Evolutionary conservation across 2,329 filamentous ascomycete genomes (phyloP).

Genomic region (Westerdykella ornata): DNA sequence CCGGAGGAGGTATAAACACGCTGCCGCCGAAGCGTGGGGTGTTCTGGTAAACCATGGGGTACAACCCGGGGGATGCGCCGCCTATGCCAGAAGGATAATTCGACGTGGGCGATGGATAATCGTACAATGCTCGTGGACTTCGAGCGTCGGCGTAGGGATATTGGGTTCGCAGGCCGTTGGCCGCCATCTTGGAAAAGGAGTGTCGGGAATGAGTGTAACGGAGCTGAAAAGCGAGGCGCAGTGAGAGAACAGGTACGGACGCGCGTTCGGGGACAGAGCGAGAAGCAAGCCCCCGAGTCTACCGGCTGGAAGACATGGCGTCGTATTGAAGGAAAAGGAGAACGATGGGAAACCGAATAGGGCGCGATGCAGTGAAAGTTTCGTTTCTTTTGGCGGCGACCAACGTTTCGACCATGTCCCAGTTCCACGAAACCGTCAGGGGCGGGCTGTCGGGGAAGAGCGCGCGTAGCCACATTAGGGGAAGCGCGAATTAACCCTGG

Average conservation of each 20-base stretch:
- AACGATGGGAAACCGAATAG: constrained; percentile 21
- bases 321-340: constrained; percentile 15
- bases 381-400: constrained; percentile 17
- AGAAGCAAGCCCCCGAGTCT: too few relatives aligned
- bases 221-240: constrained; percentile 13
- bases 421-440: constrained; percentile 10
- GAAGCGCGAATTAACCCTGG: neutral
- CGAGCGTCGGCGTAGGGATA: constrained; percentile 29
- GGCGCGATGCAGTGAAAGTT: constrained; percentile 6
- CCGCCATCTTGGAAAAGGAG: constrained; percentile 19
- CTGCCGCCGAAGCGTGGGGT: constrained; percentile 33
- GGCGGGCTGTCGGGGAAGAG: constrained; percentile 4
- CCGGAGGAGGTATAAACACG: constrained; percentile 34
- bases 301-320: constrained; percentile 14
- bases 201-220: neutral
- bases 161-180: constrained; percentile 32
- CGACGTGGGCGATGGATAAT: constrained; percentile 35
- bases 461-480: too few relatives aligned
- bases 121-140: constrained; percentile 30
- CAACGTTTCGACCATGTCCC: constrained; percentile 17
- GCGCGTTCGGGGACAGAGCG: too few relatives aligned
- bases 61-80: constrained; percentile 30
- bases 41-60: constrained; percentile 33
- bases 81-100: constrained; percentile 34
- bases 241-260: constrained; percentile 5